A percentile compares a stretch with the other conserved stretches of the same genome.
phyloP scores from a whole-genome alignment of 2,329 filamentous ascomycete species.

The Simplicillium sp. region DNA sequence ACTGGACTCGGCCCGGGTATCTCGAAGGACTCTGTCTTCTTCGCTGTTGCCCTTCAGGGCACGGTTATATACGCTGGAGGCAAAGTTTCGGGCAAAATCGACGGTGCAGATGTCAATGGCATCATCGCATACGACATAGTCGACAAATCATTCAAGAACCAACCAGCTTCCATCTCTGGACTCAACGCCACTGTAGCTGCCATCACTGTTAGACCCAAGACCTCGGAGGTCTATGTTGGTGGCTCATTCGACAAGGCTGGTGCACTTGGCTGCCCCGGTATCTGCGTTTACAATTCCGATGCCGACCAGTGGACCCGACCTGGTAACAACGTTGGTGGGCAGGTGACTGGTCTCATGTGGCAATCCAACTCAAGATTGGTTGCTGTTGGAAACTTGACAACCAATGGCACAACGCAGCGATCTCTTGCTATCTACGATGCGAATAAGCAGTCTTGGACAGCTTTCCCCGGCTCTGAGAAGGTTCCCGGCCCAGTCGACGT shows the following conservation, averaged over 20 bases:
- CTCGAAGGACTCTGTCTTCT: slow-evolving; percentile 63
- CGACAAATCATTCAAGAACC: slow-evolving; percentile 52
- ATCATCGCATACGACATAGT: slow-evolving; percentile 72
- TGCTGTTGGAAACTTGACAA: slow-evolving; percentile 65
- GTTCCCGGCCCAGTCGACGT: slow-evolving; percentile 76
- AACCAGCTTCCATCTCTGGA: slow-evolving; percentile 69
- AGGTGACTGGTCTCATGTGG: slow-evolving; percentile 68
- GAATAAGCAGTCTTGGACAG: slow-evolving; percentile 55
- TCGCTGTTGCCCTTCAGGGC: slow-evolving; percentile 57
- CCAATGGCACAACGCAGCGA: slow-evolving; percentile 51
- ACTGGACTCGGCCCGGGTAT: slow-evolving; percentile 61
- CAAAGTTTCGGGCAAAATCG: slow-evolving; percentile 60
- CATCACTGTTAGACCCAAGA: slow-evolving; percentile 62
- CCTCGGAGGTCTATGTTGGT: slow-evolving; percentile 72
- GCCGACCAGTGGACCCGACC: slow-evolving; percentile 71
- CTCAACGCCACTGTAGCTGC: slow-evolving; percentile 62
- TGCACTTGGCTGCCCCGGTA: slow-evolving; percentile 67
- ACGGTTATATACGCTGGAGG: slow-evolving; percentile 77
- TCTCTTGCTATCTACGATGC: slow-evolving; percentile 67
- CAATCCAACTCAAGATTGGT: slow-evolving; percentile 60
- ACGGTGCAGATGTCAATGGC: slow-evolving; percentile 55
- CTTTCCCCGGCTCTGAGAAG: slow-evolving; percentile 48
- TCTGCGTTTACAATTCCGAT: slow-evolving; percentile 70
- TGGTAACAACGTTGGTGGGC: slow-evolving; percentile 61
- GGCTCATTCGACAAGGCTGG: slow-evolving; percentile 80